Percentiles rank a stretch among this genome's conserved stretches.
Conservation (phyloP, 2,329 filamentous ascomycete species). For the Fusarium graminum region DNA sequence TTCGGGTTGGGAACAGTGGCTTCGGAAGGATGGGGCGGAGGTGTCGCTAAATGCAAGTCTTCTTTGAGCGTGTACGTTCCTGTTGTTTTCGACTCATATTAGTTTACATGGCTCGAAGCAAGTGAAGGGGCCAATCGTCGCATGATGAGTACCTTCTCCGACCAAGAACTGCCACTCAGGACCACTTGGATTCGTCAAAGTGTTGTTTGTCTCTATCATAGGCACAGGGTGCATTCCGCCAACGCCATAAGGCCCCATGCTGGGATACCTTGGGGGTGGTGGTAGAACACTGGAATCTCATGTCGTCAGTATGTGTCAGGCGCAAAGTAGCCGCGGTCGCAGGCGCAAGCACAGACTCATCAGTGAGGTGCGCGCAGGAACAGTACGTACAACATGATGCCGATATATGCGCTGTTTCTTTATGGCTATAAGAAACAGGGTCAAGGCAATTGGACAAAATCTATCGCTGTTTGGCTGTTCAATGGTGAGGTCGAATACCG, state of each 20-base stretch:
- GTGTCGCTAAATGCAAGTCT: constrained; percentile 91
- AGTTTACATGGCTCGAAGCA: constrained; percentile 3
- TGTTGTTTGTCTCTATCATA: constrained; percentile 95
- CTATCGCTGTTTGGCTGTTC: constrained; percentile 32
- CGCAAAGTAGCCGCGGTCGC: constrained; percentile 23
- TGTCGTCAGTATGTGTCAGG: constrained; percentile 38
- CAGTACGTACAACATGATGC: constrained; percentile 48
- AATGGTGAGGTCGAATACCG: constrained; percentile 6
- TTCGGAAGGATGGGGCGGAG: constrained; percentile 95
- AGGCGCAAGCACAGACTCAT: neutral
- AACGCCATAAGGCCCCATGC: constrained; percentile 77
- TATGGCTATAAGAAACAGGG: neutral
- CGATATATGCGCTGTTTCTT: constrained; percentile 3
- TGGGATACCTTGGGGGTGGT: constrained; percentile 86
- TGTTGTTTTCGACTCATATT: constrained; percentile 54
- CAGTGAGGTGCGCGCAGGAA: neutral
- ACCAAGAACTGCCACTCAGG: constrained; percentile 91
- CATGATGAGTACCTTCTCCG: constrained; percentile 78
- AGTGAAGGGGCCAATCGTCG: neutral
- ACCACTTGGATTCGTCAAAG: constrained; percentile 81
- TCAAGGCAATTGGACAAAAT: constrained; percentile 1
- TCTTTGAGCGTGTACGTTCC: constrained; percentile 93
- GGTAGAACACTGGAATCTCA: constrained; percentile 77
- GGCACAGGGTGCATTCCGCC: constrained; percentile 76
- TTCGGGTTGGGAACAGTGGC: constrained; percentile 88